Percentiles rank a stretch among this genome's conserved stretches.
Conservation (phyloP, 2,329 filamentous ascomycete genomes). For the Sporothrix brasiliensis region DNA sequence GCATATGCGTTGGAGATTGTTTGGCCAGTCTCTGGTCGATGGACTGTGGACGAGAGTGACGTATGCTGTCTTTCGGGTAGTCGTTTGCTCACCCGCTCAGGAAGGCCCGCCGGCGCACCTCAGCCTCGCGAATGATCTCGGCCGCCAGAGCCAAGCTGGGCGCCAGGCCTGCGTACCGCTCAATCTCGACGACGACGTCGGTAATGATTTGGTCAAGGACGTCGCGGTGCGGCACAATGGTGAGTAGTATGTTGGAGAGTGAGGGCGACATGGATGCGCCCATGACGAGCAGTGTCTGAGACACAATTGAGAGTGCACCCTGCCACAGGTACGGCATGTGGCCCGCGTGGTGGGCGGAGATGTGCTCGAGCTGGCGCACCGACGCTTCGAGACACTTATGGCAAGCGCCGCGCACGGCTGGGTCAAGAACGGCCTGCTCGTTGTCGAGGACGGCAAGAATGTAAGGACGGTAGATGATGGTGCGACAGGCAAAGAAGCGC, state of each 20-base stretch:
- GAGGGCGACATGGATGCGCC: conserved; percentile 79
- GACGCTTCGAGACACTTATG: conserved; percentile 80
- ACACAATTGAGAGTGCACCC: conserved; percentile 79
- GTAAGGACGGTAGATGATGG: conserved; percentile 84
- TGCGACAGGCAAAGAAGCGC: conserved; percentile 81
- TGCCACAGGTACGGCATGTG: conserved; percentile 88
- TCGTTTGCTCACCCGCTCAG: conserved; percentile 52
- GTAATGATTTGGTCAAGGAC: conserved; percentile 76
- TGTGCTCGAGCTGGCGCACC: conserved; percentile 76
- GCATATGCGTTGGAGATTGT: background rate
- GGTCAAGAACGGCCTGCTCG: conserved; percentile 71
- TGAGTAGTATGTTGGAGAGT: conserved; percentile 65
- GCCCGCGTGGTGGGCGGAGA: conserved; percentile 76
- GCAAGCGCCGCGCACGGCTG: conserved; percentile 74
- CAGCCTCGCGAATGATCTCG: conserved; percentile 79
- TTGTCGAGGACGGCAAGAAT: conserved; percentile 79
- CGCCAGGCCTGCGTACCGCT: conserved; percentile 72
- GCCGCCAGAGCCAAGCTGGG: conserved; percentile 75
- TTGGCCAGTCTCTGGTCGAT: background rate
- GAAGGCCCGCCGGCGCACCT: conserved; percentile 68
- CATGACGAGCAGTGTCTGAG: conserved; percentile 80
- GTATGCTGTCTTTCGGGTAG: background rate
- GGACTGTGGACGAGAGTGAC: background rate
- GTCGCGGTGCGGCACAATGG: conserved; percentile 58
- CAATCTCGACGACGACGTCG: conserved; percentile 74